A percentile compares a stretch with the other conserved stretches of the same genome.
phyloP scores from a whole-genome alignment of 192 early-diverging fungal species.

The Lobosporangium transversale region DNA sequence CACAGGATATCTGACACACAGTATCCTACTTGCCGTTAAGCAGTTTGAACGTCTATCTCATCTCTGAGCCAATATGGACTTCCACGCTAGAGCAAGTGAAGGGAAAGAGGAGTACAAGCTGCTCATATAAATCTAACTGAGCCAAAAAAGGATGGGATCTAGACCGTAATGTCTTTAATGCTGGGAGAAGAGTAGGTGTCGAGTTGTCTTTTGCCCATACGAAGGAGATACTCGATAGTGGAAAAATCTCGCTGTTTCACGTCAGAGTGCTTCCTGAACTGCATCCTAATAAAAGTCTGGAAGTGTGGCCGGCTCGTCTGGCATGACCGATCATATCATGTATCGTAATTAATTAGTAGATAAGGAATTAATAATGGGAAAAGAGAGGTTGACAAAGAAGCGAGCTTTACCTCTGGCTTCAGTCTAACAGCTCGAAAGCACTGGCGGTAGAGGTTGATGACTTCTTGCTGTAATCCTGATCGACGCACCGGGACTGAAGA shows the following conservation, averaged over 20 bases:
- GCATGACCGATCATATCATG: background rate
- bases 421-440: slow-evolving; percentile 71
- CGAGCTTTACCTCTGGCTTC: slow-evolving; percentile 77
- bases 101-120: too few species aligned
- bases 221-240: slow-evolving; percentile 76
- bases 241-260: slow-evolving; percentile 69
- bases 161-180: slow-evolving; percentile 66
- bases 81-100: too few species aligned
- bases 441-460: slow-evolving; percentile 72
- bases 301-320: slow-evolving; percentile 72
- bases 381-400: too few species aligned
- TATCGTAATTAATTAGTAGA: background rate
- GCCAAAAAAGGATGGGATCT: too few species aligned
- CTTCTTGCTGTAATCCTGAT: slow-evolving; percentile 75
- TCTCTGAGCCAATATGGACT: too few species aligned
- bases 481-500: slow-evolving; percentile 49
- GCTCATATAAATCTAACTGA: too few species aligned
- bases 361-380: too few species aligned
- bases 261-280: slow-evolving; percentile 68
- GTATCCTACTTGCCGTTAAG: too few species aligned
- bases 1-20: too few species aligned
- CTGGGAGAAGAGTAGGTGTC: slow-evolving; percentile 69
- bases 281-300: slow-evolving; percentile 70
- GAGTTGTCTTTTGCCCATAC: slow-evolving; percentile 70
- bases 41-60: too few species aligned